Base-by-base conservation (phyloP, 1,284 basidiomycete genomes). In the Cryptococcus sp. region DNA sequence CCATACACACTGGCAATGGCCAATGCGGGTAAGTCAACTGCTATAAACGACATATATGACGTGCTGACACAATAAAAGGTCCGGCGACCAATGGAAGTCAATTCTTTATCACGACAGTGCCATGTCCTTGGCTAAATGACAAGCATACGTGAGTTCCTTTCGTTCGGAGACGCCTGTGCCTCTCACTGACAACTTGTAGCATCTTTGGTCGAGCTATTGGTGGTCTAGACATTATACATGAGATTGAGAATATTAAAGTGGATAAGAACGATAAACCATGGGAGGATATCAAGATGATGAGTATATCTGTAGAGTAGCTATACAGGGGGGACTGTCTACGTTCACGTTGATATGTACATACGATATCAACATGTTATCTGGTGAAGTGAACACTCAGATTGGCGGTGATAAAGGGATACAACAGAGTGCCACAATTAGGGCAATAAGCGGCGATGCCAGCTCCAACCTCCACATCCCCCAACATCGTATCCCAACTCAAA, bases 1-100 rank as follows among this genome's bases (percentile, higher is more conserved):
- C 94, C 95, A 0, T 98, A 97, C 72, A 96, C 90, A n/a, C 81
- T 98, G 49, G 93, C 90, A 69, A 98, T 98, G 93, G 96, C 96
- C n/a, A 99, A 99, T 61, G 76, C 76, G 4, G 73, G 68, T 70
- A 49, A 49, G 65, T 60, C 10, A 5, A 49, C 23, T 23, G 23
- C 23, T 23, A 42, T 3, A 31, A 7, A 2, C 15, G 14, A 8
- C 15, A 47, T 35, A 14, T 38, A n/a, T 30, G 34, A n/a, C 0
- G 7, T 42, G 2, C 30, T 30, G n/a, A 50, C 32, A 60, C 42
- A 23, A 31, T 14, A 8, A 89, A 91, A 2, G 95, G 96, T 1
- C 87, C 91, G 1, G 81, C 81, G 53, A 98, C 96, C 42, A 99
- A 98, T 72, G 96, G 79, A 7, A 76, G 66, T 3, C 95, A 99